These are phyloP conservation scores for Suillus fuscotomentosus DNA, from an alignment of 768 basidiomycete species.

Conservation along the genomic window DNA sequence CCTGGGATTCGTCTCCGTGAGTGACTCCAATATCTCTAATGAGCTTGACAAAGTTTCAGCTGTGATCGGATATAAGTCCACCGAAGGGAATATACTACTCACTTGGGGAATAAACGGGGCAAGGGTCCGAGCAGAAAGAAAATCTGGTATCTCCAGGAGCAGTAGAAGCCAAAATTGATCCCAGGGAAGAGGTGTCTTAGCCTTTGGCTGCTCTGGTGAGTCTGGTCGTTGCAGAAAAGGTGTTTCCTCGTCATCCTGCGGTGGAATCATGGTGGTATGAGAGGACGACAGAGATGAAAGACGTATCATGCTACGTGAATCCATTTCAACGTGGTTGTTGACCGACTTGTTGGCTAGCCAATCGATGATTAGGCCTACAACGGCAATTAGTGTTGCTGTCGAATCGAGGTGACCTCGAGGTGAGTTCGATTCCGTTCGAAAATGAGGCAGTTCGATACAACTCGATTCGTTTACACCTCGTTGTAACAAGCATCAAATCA, in stretches of 20 bases:
- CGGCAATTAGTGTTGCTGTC: too few relatives aligned
- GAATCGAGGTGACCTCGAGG: too few relatives aligned
- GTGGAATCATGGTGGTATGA: background rate
- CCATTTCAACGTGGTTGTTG: too few relatives aligned
- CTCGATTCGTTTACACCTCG: too few relatives aligned
- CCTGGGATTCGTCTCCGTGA: slow-evolving; percentile 41
- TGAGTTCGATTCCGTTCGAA: too few relatives aligned
- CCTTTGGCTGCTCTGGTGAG: slow-evolving; percentile 13
- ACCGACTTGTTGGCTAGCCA: too few relatives aligned
- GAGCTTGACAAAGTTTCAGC: slow-evolving; percentile 13
- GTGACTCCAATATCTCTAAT: slow-evolving; percentile 34
- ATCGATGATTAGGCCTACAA: too few relatives aligned
- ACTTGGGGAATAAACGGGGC: slow-evolving; percentile 70
- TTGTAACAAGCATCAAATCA: too few relatives aligned
- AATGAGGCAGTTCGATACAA: too few relatives aligned
- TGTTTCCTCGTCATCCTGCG: slow-evolving; percentile 54
- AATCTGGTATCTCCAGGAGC: slow-evolving; percentile 71
- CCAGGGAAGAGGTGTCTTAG: slow-evolving; percentile 60
- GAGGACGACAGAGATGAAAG: too few relatives aligned
- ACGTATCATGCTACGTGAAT: too few relatives aligned
- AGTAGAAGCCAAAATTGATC: slow-evolving; percentile 66
- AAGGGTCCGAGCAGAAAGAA: slow-evolving; percentile 70
- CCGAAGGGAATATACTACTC: slow-evolving; percentile 10
- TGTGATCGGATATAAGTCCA: background rate
- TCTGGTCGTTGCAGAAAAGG: slow-evolving; percentile 41